These are phyloP conservation scores for Protoeuglena noctilucae DNA, from an alignment of 139 green algal species.

Conservation along the genomic window DNA sequence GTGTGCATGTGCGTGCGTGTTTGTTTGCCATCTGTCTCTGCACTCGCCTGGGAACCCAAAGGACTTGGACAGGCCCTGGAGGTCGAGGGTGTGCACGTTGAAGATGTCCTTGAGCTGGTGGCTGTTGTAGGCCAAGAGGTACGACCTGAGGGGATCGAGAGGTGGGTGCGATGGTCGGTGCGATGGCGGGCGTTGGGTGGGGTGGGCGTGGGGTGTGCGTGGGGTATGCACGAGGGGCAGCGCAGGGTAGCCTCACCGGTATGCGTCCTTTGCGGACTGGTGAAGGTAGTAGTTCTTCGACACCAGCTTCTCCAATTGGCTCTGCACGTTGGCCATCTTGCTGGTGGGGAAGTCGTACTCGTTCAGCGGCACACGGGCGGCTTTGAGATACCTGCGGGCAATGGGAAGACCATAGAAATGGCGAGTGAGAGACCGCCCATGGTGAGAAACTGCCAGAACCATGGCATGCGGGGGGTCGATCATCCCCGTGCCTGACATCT, in stretches of 20 bases:
- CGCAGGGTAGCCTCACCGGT: slow-evolving; percentile 14
- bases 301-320: slow-evolving; percentile 89
- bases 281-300: slow-evolving; percentile 99
- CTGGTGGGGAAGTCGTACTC: slow-evolving; percentile 92
- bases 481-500: no score
- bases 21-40: slow-evolving; percentile 17
- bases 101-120: slow-evolving; percentile 91
- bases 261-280: slow-evolving; percentile 56
- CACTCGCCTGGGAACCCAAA: slow-evolving; percentile 70
- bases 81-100: slow-evolving; percentile 90
- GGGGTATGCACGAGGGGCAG: no score
- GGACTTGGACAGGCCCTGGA: slow-evolving; percentile 65
- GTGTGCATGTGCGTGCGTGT: slow-evolving; percentile 1
- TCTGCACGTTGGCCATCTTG: slow-evolving; percentile 94
- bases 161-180: no score
- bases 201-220: no score
- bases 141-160: slow-evolving; percentile 39
- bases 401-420: no score
- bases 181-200: no score
- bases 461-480: no score
- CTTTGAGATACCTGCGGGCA: no score
- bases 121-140: slow-evolving; percentile 92
- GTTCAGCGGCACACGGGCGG: slow-evolving; percentile 62
- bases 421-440: no score
- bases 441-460: no score